Evolutionary conservation across 106 monocot species (phyloP).

Genomic region (Amphibolis antarctica): DNA sequence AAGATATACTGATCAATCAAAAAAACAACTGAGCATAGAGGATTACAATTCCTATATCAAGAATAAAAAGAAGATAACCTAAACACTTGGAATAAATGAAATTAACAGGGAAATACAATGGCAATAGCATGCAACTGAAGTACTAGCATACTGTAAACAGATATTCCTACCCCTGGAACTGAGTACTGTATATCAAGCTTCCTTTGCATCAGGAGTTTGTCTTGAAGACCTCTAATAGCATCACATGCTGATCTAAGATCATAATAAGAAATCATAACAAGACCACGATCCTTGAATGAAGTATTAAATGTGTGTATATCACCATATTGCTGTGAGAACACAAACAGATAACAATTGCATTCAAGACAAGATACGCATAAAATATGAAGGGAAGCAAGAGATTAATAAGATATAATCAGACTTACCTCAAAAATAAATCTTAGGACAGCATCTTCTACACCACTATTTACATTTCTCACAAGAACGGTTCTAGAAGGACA

Average conservation of each 20-base stretch:
- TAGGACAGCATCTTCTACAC: slow-evolving; percentile 63
- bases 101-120: too few species aligned
- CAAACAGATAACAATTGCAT: not conserved
- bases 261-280: slow-evolving; percentile 73
- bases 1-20: too few species aligned
- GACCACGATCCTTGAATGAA: slow-evolving; percentile 59
- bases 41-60: too few species aligned
- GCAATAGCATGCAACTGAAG: not conserved
- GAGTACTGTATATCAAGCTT: slow-evolving; percentile 66
- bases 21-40: too few species aligned
- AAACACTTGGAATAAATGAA: too few species aligned
- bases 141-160: not conserved
- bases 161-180: slow-evolving; percentile 35
- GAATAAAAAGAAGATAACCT: too few species aligned
- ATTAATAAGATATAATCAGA: not conserved
- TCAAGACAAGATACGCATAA: not conserved
- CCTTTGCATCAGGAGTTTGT: slow-evolving; percentile 34
- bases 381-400: not conserved
- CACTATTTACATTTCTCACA: slow-evolving; percentile 75
- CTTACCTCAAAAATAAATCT: slow-evolving; percentile 61
- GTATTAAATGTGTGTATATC: slow-evolving; percentile 52
- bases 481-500: slow-evolving; percentile 73
- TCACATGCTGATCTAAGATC: slow-evolving; percentile 61
- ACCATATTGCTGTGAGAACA: slow-evolving; percentile 49
- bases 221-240: slow-evolving; percentile 52